Conservation (phyloP, 441 rosid genomes). For the Mallotus repandus region DNA sequence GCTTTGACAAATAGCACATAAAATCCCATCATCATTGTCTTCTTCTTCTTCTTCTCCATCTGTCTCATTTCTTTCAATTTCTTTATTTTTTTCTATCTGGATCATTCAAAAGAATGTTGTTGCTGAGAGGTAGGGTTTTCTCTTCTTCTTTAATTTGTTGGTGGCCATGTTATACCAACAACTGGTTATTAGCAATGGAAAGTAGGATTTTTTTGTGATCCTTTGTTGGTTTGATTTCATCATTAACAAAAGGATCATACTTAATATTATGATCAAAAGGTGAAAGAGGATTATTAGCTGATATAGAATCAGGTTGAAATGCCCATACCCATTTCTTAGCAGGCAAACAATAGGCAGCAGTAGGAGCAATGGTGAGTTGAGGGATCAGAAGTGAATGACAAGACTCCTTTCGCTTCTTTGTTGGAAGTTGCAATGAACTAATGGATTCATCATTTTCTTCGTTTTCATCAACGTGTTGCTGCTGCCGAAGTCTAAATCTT, state of each 20-base stretch:
- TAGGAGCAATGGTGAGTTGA: not conserved
- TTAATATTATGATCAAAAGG: slow-evolving; percentile 65
- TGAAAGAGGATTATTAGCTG: slow-evolving; percentile 36
- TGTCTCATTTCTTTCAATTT: not conserved
- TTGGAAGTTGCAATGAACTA: slow-evolving; percentile 42
- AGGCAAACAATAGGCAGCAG: slow-evolving; percentile 45
- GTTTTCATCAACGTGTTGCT: slow-evolving; percentile 31
- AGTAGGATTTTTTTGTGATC: not conserved
- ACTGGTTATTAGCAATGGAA: not conserved
- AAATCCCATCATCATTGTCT: slow-evolving; percentile 51
- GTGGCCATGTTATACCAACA: too few relatives aligned
- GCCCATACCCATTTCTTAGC: slow-evolving; percentile 85
- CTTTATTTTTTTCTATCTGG: too few relatives aligned
- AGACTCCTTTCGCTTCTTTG: slow-evolving; percentile 75
- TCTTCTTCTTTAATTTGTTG: too few relatives aligned
- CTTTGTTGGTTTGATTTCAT: slow-evolving; percentile 12
- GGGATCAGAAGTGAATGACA: slow-evolving; percentile 23
- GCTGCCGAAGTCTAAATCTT: slow-evolving; percentile 54
- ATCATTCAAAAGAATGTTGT: not conserved
- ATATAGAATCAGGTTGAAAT: slow-evolving; percentile 46
- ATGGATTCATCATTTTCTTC: slow-evolving; percentile 14
- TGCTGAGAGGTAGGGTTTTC: too few relatives aligned
- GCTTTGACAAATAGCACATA: slow-evolving; percentile 79
- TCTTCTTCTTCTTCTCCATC: slow-evolving; percentile 29
- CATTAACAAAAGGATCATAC: slow-evolving; percentile 37